These are phyloP conservation scores for Isoetes engelmannii DNA, from an alignment of 83 land plant genomes.

Conservation along the genomic window DNA sequence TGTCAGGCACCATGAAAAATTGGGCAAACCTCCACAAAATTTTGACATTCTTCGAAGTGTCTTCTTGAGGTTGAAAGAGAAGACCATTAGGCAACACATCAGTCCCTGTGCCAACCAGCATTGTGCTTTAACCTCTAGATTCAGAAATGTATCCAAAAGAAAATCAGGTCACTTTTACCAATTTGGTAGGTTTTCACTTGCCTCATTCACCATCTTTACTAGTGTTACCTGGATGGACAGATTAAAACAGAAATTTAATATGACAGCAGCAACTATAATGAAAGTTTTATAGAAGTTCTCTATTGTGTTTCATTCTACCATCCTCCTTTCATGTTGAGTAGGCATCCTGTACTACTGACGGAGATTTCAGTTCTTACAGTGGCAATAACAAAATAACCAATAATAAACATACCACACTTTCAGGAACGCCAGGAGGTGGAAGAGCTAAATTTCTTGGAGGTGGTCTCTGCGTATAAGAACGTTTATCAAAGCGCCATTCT, in stretches of 20 bases:
- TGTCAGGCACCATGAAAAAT: too few relatives aligned
- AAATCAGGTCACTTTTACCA: conserved; percentile 29
- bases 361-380: background rate
- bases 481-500: conserved; percentile 97
- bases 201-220: conserved; percentile 78
- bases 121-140: too few relatives aligned
- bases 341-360: background rate
- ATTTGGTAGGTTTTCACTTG: conserved; percentile 67
- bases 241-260: background rate
- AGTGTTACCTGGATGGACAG: conserved; percentile 48
- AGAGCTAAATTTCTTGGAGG: conserved; percentile 78
- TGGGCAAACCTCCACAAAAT: too few relatives aligned
- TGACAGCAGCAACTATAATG: background rate
- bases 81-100: too few relatives aligned
- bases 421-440: conserved; percentile 90
- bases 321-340: background rate
- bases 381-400: too few relatives aligned
- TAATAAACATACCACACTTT: conserved; percentile 74
- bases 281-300: background rate
- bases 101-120: too few relatives aligned
- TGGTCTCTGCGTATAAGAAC: conserved; percentile 42
- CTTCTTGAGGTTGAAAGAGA: too few relatives aligned
- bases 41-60: too few relatives aligned
- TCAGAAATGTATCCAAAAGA: too few relatives aligned
- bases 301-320: too few relatives aligned